Percentiles rank a stretch among this genome's conserved stretches.
Evolutionary conservation across 129 eudicot species (phyloP).

Genomic region (Centella asiatica): DNA sequence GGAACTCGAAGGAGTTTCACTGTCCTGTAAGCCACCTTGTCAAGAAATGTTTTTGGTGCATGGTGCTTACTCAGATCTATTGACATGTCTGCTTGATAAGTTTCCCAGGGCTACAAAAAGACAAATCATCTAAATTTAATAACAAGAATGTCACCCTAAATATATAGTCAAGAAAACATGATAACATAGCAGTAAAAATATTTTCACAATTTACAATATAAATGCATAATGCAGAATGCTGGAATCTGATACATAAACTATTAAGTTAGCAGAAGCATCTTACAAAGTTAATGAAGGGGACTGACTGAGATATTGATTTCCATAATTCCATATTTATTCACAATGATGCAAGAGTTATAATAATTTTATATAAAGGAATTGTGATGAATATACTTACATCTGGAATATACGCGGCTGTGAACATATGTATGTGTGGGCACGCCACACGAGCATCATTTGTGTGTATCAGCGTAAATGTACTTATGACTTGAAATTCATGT

Average conservation of each 20-base stretch:
- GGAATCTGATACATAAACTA: too few relatives aligned
- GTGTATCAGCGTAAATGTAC: too few relatives aligned
- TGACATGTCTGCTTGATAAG: constrained; percentile 64
- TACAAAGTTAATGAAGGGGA: too few relatives aligned
- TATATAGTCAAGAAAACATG: background rate
- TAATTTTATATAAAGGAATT: background rate
- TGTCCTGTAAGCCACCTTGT: constrained; percentile 78
- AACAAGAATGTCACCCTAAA: background rate
- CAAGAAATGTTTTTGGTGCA: constrained; percentile 68
- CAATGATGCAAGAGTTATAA: background rate
- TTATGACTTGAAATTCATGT: background rate
- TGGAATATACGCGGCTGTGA: too few relatives aligned
- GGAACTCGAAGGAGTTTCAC: constrained; percentile 86
- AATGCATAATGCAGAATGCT: too few relatives aligned
- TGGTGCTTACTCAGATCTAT: constrained; percentile 91
- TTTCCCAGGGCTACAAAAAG: constrained; percentile 82
- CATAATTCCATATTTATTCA: background rate
- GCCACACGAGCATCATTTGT: too few relatives aligned
- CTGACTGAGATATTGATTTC: too few relatives aligned
- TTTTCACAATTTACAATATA: too few relatives aligned
- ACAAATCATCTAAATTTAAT: background rate
- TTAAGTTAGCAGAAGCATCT: background rate
- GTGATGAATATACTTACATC: background rate
- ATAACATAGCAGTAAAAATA: too few relatives aligned
- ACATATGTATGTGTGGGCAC: background rate